phyloP scores from a whole-genome alignment of 2,329 filamentous ascomycete genomes.

The Aspergillus quadricinctus region DNA sequence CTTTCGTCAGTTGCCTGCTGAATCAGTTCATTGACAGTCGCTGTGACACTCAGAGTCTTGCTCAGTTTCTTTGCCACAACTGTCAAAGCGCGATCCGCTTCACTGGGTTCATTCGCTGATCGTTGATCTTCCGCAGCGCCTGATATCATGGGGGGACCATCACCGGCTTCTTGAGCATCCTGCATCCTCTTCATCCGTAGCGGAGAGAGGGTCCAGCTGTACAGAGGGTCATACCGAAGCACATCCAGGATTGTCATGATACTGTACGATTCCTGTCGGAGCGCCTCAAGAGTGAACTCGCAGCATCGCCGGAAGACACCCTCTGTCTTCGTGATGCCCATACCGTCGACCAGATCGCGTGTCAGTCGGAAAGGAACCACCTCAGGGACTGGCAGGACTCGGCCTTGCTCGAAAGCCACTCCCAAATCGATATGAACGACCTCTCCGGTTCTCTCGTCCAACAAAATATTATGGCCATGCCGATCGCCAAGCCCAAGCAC shows the following conservation, averaged over 20 bases:
- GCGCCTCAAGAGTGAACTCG: conserved; percentile 91
- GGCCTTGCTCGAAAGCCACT: conserved; percentile 93
- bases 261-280: conserved; percentile 90
- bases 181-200: conserved; percentile 64
- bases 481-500: conserved; percentile 89
- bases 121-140: conserved; percentile 27
- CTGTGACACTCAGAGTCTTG: conserved; percentile 88
- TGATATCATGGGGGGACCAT: conserved; percentile 32
- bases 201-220: conserved; percentile 87
- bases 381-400: conserved; percentile 91
- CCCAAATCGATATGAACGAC: conserved; percentile 96
- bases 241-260: conserved; percentile 99
- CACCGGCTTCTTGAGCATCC: conserved; percentile 46
- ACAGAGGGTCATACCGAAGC: conserved; percentile 93
- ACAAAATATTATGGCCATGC: conserved; percentile 93
- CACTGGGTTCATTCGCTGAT: conserved; percentile 58
- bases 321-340: conserved; percentile 93
- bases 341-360: conserved; percentile 90
- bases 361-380: conserved; percentile 93
- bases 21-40: conserved; percentile 94
- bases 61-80: conserved; percentile 95
- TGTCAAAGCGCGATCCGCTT: conserved; percentile 86
- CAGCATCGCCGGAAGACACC: conserved; percentile 97
- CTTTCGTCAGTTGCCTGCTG: conserved; percentile 91
- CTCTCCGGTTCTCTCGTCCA: conserved; percentile 85